A percentile compares a stretch with the other conserved stretches of the same genome.
These are phyloP conservation scores for Benincasa hispida DNA, from an alignment of 306 rosid genomes.

Conservation along the genomic window DNA sequence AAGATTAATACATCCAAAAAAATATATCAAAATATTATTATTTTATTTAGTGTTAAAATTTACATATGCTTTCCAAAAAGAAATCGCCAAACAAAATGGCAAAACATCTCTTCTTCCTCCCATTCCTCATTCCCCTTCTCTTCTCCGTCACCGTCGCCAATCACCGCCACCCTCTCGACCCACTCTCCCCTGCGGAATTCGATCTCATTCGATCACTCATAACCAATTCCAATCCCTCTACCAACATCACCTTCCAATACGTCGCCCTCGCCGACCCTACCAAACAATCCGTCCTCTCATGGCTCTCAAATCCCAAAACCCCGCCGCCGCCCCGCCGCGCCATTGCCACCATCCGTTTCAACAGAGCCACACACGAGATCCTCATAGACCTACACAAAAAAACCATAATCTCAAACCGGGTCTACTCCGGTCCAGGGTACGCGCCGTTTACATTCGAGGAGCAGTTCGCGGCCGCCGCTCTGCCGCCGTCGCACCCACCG, in stretches of 20 bases:
- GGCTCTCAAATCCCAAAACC: slow-evolving; percentile 20
- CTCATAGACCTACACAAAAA: slow-evolving; percentile 17
- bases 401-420: slow-evolving; percentile 16
- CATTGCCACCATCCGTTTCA: slow-evolving; percentile 21
- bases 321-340: slow-evolving; percentile 31
- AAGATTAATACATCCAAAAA: no score
- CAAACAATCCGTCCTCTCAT: slow-evolving; percentile 26
- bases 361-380: slow-evolving; percentile 30
- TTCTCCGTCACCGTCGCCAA: neutral
- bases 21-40: no score
- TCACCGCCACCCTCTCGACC: slow-evolving; percentile 31
- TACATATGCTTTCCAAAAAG: no score
- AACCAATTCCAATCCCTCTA: neutral
- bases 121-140: neutral
- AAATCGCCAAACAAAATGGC: neutral
- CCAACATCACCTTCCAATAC: slow-evolving; percentile 31
- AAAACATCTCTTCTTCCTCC: neutral
- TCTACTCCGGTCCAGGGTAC: slow-evolving; percentile 28
- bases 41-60: no score
- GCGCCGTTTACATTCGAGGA: slow-evolving; percentile 23
- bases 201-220: slow-evolving; percentile 20
- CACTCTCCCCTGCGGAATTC: slow-evolving; percentile 26
- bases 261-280: slow-evolving; percentile 45
- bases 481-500: slow-evolving; percentile 15
- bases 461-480: neutral